phyloP scores from a whole-genome alignment of 2,329 filamentous ascomycete species.

The Penicillium olsonii region DNA sequence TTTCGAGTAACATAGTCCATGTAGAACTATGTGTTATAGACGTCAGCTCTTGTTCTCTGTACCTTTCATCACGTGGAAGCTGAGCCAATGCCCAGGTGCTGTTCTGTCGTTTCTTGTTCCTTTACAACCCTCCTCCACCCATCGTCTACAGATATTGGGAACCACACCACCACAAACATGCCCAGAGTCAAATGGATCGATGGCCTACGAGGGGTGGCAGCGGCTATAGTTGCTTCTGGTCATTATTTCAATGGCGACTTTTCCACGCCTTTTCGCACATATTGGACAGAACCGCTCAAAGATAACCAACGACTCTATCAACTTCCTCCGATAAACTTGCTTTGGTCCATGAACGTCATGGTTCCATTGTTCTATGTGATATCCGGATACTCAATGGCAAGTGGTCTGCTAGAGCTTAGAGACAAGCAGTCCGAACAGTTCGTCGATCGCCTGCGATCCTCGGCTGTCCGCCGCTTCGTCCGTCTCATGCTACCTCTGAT shows the following conservation, averaged over 20 bases:
- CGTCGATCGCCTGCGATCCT: conserved; percentile 17
- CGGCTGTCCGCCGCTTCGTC: conserved; percentile 19
- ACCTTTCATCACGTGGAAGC: neutral
- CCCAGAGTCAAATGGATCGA: conserved; percentile 27
- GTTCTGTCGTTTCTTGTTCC: neutral
- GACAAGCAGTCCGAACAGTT: conserved; percentile 10
- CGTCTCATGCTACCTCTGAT: conserved; percentile 25
- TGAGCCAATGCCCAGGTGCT: no score
- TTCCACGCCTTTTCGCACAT: conserved; percentile 21
- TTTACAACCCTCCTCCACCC: neutral
- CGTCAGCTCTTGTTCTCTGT: neutral
- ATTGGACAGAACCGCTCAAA: conserved; percentile 21
- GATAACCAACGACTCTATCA: conserved; percentile 27
- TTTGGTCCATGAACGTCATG: conserved; percentile 41
- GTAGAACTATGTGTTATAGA: neutral
- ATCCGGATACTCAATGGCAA: conserved; percentile 59
- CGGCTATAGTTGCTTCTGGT: conserved; percentile 26
- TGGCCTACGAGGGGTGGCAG: conserved; percentile 30
- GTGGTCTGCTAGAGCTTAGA: conserved; percentile 46
- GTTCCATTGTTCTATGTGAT: conserved; percentile 61
- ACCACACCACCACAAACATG: conserved; percentile 7
- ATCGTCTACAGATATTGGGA: neutral
- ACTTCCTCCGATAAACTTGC: conserved; percentile 42
- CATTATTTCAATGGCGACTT: conserved; percentile 28
- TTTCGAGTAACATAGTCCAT: no score